These are phyloP conservation scores for Annulohypoxylon moriforme DNA, from an alignment of 495 filamentous ascomycete species.

Conservation along the genomic window DNA sequence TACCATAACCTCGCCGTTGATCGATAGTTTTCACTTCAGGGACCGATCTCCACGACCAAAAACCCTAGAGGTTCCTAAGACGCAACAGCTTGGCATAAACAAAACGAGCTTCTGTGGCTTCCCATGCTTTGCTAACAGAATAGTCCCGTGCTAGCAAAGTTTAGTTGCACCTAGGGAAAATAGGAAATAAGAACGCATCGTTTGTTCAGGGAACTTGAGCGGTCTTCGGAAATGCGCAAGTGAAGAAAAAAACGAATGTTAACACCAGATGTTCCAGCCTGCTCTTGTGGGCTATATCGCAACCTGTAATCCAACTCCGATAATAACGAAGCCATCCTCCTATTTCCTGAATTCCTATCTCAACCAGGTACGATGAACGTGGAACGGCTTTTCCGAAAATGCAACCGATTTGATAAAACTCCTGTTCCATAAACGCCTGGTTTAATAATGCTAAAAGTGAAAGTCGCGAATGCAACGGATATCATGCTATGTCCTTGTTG, in stretches of 20 bases:
- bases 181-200: background rate
- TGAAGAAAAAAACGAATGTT: constrained; percentile 17
- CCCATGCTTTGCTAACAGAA: background rate
- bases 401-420: constrained; percentile 34
- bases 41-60: background rate
- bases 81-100: background rate
- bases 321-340: background rate
- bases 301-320: constrained; percentile 3
- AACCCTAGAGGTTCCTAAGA: constrained; percentile 10
- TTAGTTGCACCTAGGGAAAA: background rate
- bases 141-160: background rate
- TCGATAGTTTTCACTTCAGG: constrained; percentile 11
- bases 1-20: constrained; percentile 18
- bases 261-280: constrained; percentile 19
- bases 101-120: background rate
- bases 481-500: constrained; percentile 35
- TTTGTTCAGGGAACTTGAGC: constrained; percentile 13
- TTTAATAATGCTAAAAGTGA: constrained; percentile 31
- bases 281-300: background rate
- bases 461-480: constrained; percentile 43
- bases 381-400: constrained; percentile 23
- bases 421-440: constrained; percentile 33
- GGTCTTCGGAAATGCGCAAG: constrained; percentile 9
- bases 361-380: constrained; percentile 5
- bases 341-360: constrained; percentile 7